Percentiles rank a stretch among this genome's conserved stretches.
These are phyloP conservation scores for Tephrocybe sp. DNA, from an alignment of 768 basidiomycete genomes.

Conservation along the genomic window DNA sequence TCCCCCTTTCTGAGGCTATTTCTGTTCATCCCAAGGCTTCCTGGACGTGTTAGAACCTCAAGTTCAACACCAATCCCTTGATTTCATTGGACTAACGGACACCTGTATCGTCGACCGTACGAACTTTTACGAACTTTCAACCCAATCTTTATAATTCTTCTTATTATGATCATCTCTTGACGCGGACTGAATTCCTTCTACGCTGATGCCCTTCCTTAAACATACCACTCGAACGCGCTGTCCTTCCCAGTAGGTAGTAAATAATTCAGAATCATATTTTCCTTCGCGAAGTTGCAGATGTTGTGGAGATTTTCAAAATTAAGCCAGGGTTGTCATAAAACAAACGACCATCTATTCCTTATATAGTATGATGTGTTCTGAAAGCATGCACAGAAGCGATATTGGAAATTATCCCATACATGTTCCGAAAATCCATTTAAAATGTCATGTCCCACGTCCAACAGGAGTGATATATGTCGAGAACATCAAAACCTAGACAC, in stretches of 20 bases:
- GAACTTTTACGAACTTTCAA: no score
- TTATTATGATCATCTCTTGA: no score
- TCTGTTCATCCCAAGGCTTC: conserved; percentile 19
- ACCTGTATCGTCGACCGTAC: no score
- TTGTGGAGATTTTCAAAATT: neutral
- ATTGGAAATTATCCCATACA: neutral
- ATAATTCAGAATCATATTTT: no score
- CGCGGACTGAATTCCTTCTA: no score
- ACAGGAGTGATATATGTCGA: neutral
- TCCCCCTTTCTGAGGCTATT: neutral
- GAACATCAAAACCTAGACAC: neutral
- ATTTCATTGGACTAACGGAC: no score
- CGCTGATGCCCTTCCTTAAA: no score
- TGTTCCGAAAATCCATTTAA: neutral
- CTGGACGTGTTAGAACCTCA: neutral
- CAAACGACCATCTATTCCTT: neutral
- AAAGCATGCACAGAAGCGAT: neutral
- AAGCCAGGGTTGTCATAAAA: neutral
- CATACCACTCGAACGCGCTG: no score
- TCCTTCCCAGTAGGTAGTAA: no score
- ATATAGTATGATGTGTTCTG: neutral
- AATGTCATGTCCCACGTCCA: no score
- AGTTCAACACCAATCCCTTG: neutral
- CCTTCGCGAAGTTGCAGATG: neutral
- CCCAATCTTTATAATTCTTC: no score